Base-by-base conservation (phyloP, 371 early-diverging fungal species). In the Mucor velutinosus region DNA sequence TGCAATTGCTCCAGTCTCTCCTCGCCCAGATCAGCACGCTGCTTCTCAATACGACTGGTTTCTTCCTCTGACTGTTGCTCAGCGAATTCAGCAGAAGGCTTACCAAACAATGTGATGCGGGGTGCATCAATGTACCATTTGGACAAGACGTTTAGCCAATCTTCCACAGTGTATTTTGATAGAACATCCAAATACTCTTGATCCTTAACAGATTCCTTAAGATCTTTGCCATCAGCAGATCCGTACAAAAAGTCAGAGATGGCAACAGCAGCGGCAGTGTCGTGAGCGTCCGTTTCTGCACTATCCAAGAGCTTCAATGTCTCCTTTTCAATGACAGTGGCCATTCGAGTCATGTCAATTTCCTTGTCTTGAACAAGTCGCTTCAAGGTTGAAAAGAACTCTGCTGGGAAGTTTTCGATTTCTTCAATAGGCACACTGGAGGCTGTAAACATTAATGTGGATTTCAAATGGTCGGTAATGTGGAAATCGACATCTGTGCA, bases 281-380 rank as follows among this genome's bases (percentile, higher is more conserved):
- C 82, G 64, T 81, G 82, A 39, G 82, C 82, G 64, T 80, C 78
- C 7, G 77, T 82, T 60, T 85, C 85, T 17, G 77, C 79, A 60
- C 69, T 76, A 41, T 85, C 75, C 27, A 81, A 63, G 15, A 78
- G 56, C 76, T 85, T 83, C 32, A 86, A 76, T 67, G 79, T 81
- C 67, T 86, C 86, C 47, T 87, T 84, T 41, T 87, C 84, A 67
- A 90, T 84, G 19, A 89, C 80, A 10, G 79, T 82, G 10, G 75
- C 75, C 83, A 90, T 89, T 32, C 90, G 76, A 11, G 80, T 71
- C 87, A 89, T 87, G 71, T 90, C 90, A 69, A 90, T 84, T 10
- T 89, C 89, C 7, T 86, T 75, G 27, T 71, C 71, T 17, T 76
- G 84, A 17, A 83, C 74, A 17, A 88, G 67, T 35, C 76, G 81